Base-by-base conservation (phyloP, 805 yeast species). In the Pichia nakasei region DNA sequence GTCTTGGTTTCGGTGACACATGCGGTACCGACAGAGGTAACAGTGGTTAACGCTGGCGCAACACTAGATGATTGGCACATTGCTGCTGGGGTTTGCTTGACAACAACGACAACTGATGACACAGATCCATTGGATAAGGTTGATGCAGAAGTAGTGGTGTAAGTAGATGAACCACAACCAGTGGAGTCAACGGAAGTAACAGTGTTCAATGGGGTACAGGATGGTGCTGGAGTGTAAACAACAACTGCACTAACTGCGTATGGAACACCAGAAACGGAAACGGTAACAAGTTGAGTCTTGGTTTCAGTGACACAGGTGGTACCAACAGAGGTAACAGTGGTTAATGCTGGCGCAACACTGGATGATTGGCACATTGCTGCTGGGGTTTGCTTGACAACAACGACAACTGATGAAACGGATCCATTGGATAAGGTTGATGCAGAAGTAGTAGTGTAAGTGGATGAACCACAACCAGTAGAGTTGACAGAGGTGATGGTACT, bases 101-200 rank as follows among this genome's bases (percentile, higher is more conserved):
- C 27, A 11, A 27, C 32, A 27, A 27, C 17, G 12, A 27, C 32
- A 11, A 27, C 22, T 13, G 39, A 17, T 18, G 39, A 37, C 3
- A 27, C 24, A 8, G 33, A 17, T 15, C 39, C 39, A 15, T 37
- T 37, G 1, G 32, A 26, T 8, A 35, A n/a, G 4, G 26, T 35
- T 3, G 37, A 37, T 22, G 32, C n/a, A 6, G 42, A 22, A 3
- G 33, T 37, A 18, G 17, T 18, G n/a, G 32, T 24, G 17, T 27
- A 27, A 12, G 45, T 37, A 8, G 45, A 38, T 33, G 45, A 33
- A 1, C 41, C 41, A 38, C 45, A 42, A 4, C 20, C 17, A n/a
- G 39, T 27, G 2, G 38, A 15, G 15, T 19, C 34, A 27, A 39
- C 26, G 9, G 29, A 20, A 6, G 42, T 38, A 9, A 22, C 20